Evolutionary conservation across 2,329 filamentous ascomycete species (phyloP).

Genomic region (Zasmidium citrigriseum): DNA sequence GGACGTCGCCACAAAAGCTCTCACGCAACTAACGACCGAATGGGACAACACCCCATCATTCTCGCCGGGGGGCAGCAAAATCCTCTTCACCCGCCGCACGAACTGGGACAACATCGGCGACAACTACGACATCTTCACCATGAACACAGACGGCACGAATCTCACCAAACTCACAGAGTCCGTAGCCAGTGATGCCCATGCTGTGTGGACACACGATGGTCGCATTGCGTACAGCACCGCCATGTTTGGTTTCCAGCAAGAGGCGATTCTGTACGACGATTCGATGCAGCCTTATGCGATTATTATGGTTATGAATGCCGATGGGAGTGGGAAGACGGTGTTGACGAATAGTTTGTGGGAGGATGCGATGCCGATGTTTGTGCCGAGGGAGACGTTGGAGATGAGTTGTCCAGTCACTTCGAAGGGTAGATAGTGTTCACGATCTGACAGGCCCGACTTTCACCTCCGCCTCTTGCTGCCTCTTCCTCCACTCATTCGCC

Average conservation of each 20-base stretch:
- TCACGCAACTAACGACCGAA: background rate
- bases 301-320: too few species aligned
- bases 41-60: slow-evolving; percentile 4
- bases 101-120: slow-evolving; percentile 3
- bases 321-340: too few species aligned
- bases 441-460: slow-evolving; percentile 53
- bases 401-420: too few species aligned
- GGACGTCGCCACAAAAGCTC: background rate
- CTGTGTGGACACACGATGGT: slow-evolving; percentile 8
- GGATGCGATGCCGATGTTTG: too few species aligned
- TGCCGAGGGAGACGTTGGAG: too few species aligned
- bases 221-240: slow-evolving; percentile 4
- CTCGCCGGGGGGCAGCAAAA: slow-evolving; percentile 8
- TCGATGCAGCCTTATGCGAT: too few species aligned
- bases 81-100: slow-evolving; percentile 8
- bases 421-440: too few species aligned
- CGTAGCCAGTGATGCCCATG: slow-evolving; percentile 6
- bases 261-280: too few species aligned
- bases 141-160: slow-evolving; percentile 8
- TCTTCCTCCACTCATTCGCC: slow-evolving; percentile 45
- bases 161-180: background rate
- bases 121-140: slow-evolving; percentile 9
- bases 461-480: slow-evolving; percentile 44
- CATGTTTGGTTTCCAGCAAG: too few species aligned
- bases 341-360: too few species aligned